Base-by-base conservation (phyloP, 106 monocot species). In the Dioscorea zingiberensis region DNA sequence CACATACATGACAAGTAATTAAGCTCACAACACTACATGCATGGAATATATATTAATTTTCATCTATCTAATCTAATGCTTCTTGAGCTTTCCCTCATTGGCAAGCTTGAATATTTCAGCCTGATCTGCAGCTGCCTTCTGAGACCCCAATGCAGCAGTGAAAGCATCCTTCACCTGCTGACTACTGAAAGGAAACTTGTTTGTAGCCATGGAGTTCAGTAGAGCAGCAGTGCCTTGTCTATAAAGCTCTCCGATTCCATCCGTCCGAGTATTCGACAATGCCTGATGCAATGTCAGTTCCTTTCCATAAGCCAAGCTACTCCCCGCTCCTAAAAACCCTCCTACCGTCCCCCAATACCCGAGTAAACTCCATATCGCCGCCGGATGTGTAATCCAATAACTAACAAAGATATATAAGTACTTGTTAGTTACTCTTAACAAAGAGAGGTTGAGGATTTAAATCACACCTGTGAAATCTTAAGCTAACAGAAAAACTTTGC, bases 371-470 rank as follows among this genome's bases (percentile, higher is more conserved):
- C 60, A 65, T 19, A 95, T 85, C 11, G 66, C 64, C 2, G 67
- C 68, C 0, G 94, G 94, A 72, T 95, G 90, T 1, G 67, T 73
- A 30, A 71, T 75, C 94, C 94, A 95, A 78, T 85, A 95, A 63
- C 94, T 95, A 76, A 27, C 5, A 62, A 21, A 7, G 2, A 65
- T 0, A 27, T n/a, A 54, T 14, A 13, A 2, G 54, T 3, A 14
- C 7, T 25, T 21, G 12, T 48, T 66, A 48, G 27, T 27, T 2
- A n/a, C n/a, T n/a, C n/a, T n/a, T n/a, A n/a, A n/a, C n/a, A n/a
- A n/a, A n/a, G n/a, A n/a, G n/a, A n/a, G n/a, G n/a, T n/a, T n/a
- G n/a, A n/a, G n/a, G n/a, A n/a, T n/a, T n/a, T n/a, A n/a, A n/a
- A n/a, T n/a, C n/a, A n/a, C n/a, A n/a, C n/a, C n/a, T n/a, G n/a